Conservation (phyloP, 495 filamentous ascomycete genomes). For the Hypoxylon fragiforme region DNA sequence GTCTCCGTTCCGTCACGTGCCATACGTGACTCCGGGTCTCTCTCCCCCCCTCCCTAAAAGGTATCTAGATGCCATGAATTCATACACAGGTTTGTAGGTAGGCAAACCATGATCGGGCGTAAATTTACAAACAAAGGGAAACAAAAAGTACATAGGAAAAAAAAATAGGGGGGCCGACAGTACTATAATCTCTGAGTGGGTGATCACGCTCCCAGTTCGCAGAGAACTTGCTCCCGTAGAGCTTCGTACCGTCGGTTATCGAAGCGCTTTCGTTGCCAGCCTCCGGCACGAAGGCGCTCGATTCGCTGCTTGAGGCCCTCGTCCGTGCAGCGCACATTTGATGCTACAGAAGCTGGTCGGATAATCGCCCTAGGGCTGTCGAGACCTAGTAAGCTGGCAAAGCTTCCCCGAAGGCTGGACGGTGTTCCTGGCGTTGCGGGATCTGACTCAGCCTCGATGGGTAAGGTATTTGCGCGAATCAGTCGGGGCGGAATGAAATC, state of each 20-base stretch:
- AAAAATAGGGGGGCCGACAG: background rate
- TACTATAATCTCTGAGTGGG: background rate
- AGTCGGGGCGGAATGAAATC: background rate
- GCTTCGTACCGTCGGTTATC: constrained; percentile 51
- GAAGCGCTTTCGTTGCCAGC: constrained; percentile 56
- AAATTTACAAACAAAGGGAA: constrained; percentile 1
- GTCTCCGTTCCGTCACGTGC: too few relatives aligned
- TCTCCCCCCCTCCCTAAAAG: background rate
- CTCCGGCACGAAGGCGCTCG: constrained; percentile 47
- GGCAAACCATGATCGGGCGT: background rate
- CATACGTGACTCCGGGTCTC: too few relatives aligned
- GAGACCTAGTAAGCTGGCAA: constrained; percentile 1
- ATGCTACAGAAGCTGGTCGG: constrained; percentile 27
- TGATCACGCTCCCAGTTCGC: constrained; percentile 42
- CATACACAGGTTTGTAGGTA: background rate
- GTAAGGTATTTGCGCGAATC: constrained; percentile 26
- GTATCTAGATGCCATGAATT: background rate
- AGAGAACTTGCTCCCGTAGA: constrained; percentile 51
- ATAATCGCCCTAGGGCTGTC: constrained; percentile 7
- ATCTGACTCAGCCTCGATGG: constrained; percentile 6
- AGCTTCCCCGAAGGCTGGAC: constrained; percentile 9
- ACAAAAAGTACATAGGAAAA: background rate
- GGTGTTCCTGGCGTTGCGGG: constrained; percentile 10
- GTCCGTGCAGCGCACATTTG: constrained; percentile 12
- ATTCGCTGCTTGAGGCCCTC: constrained; percentile 44